phyloP scores from a whole-genome alignment of 495 filamentous ascomycete genomes.

The Penicillium egyptiacum region DNA sequence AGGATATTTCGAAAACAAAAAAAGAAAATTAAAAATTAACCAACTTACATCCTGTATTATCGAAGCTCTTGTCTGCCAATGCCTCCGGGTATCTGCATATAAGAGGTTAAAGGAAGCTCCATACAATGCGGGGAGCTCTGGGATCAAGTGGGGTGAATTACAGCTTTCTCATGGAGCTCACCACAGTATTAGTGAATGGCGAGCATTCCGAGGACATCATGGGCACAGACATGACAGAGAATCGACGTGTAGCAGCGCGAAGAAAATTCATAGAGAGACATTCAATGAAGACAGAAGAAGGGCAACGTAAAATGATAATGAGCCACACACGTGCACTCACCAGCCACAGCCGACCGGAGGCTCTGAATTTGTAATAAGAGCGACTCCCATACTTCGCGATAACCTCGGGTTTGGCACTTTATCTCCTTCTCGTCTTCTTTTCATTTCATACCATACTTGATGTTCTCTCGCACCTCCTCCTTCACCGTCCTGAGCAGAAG shows the following conservation, averaged over 20 bases:
- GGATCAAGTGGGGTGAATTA: slow-evolving; percentile 45
- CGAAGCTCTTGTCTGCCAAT: slow-evolving; percentile 86
- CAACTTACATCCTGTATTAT: slow-evolving; percentile 81
- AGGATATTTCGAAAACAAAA: background rate
- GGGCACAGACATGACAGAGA: slow-evolving; percentile 35
- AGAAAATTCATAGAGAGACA: slow-evolving; percentile 25
- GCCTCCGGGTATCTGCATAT: slow-evolving; percentile 75
- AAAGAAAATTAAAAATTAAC: too few species aligned
- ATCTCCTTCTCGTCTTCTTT: background rate
- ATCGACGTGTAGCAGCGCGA: slow-evolving; percentile 24
- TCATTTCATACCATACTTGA: slow-evolving; percentile 28
- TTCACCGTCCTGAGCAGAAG: slow-evolving; percentile 43
- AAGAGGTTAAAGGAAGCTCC: slow-evolving; percentile 21
- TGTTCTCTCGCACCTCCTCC: slow-evolving; percentile 45
- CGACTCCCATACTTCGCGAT: slow-evolving; percentile 8
- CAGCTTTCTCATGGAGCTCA: slow-evolving; percentile 79
- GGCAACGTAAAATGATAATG: background rate
- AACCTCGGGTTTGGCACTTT: slow-evolving; percentile 9
- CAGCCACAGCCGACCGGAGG: slow-evolving; percentile 13
- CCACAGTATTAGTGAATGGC: slow-evolving; percentile 74
- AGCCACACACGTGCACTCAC: slow-evolving; percentile 14
- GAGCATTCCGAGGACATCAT: slow-evolving; percentile 42
- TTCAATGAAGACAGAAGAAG: slow-evolving; percentile 1
- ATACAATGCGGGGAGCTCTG: slow-evolving; percentile 21
- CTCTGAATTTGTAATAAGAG: slow-evolving; percentile 14